A percentile compares a stretch with the other conserved stretches of the same genome.
These are phyloP conservation scores for Cladophialophora chaetospira DNA, from an alignment of 2,329 filamentous ascomycete genomes.

Conservation along the genomic window DNA sequence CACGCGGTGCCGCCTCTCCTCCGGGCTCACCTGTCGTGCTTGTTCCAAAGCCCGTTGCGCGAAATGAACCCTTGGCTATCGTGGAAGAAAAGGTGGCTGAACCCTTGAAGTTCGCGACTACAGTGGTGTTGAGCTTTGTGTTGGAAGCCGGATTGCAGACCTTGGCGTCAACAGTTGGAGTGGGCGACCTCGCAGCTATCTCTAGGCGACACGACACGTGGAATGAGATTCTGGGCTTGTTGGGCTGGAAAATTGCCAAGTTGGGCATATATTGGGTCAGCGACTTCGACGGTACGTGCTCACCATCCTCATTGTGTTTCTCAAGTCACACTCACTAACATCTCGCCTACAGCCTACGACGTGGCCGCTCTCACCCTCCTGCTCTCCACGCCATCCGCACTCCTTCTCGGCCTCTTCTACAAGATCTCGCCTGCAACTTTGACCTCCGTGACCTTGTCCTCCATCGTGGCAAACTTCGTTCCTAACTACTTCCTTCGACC, in stretches of 20 bases:
- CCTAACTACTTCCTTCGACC: conserved; percentile 76
- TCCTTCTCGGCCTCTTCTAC: conserved; percentile 79
- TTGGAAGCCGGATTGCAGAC: conserved; percentile 68
- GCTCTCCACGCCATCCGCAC: conserved; percentile 73
- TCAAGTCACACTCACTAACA: no score
- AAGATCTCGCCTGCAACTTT: conserved; percentile 64
- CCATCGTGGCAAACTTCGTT: conserved; percentile 67
- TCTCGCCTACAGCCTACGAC: conserved; percentile 58
- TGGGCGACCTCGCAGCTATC: conserved; percentile 67
- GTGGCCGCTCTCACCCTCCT: conserved; percentile 67
- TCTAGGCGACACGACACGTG: conserved; percentile 65
- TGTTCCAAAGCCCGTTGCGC: conserved; percentile 1
- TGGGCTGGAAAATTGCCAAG: conserved; percentile 63
- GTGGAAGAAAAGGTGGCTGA: conserved; percentile 1
- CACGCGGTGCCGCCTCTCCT: conserved; percentile 16
- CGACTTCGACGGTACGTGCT: conserved; percentile 62
- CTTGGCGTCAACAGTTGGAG: conserved; percentile 60
- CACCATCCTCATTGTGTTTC: background rate
- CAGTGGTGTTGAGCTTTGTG: conserved; percentile 58
- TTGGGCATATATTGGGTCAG: conserved; percentile 73
- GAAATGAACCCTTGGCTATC: background rate
- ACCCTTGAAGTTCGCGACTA: conserved; percentile 46
- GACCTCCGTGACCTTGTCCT: conserved; percentile 64
- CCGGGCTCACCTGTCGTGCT: conserved; percentile 17
- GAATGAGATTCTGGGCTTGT: conserved; percentile 59